Conservation (phyloP, 805 yeast species). For the Metschnikowia chrysomelidarum region DNA sequence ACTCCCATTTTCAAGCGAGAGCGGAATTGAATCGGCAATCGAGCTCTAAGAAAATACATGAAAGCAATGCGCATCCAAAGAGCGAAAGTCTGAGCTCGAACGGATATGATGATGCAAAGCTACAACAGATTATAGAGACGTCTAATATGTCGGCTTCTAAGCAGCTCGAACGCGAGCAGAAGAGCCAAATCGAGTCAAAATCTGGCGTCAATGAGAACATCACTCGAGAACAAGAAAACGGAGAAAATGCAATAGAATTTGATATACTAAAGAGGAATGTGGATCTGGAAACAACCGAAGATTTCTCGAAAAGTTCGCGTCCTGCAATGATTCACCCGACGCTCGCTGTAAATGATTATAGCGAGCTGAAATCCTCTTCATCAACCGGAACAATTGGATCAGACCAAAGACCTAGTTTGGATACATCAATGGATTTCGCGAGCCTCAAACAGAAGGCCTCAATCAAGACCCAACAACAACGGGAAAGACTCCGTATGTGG, state of each 20-base stretch:
- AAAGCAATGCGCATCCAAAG: no score
- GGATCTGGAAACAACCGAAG: background rate
- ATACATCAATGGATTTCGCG: background rate
- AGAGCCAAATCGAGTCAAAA: slow-evolving; percentile 2
- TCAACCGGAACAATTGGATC: no score
- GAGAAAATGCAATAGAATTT: background rate
- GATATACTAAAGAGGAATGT: background rate
- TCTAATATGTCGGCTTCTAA: slow-evolving; percentile 30
- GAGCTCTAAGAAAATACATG: no score
- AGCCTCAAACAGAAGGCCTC: slow-evolving; percentile 36
- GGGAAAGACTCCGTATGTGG: slow-evolving; percentile 37
- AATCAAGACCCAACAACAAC: slow-evolving; percentile 35
- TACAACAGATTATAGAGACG: slow-evolving; percentile 34
- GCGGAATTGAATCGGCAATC: no score
- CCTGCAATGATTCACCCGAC: no score
- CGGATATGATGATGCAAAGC: slow-evolving; percentile 25
- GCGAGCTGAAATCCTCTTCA: no score
- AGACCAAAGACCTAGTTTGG: no score
- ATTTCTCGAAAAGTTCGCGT: no score
- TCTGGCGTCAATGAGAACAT: background rate
- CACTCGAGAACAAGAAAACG: slow-evolving; percentile 1
- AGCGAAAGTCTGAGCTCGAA: no score
- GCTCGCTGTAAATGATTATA: no score
- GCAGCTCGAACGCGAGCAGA: slow-evolving; percentile 8
- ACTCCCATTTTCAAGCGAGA: no score